Evolutionary conservation across 2,329 filamentous ascomycete species (phyloP), one percentile per base, ranked within the genome.

Genomic region (Calonectria henricotiae): DNA sequence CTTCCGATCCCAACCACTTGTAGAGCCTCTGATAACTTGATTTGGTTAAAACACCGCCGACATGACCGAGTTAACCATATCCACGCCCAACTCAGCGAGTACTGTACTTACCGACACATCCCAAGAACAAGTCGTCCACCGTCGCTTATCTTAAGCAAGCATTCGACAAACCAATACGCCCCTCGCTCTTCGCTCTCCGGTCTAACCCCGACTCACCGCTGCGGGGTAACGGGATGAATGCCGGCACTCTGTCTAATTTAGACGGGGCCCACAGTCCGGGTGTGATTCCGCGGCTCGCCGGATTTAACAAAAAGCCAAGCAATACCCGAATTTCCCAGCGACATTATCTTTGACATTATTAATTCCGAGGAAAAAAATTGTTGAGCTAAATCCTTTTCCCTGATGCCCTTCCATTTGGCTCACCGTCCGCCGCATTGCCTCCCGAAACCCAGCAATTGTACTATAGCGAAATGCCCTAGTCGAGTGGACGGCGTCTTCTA

Each of bases 151-250:
- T 23, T 4, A n/a, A 20, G 43, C 23, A 23, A 46, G 43, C 51
- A 2, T 55, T 35, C 4, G 5, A 3, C 20, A 7, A 23, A 20
- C 17, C 17, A 23, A 37, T 39, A 15, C 23, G 51, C 51, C 20
- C 37, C 39, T 32, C 23, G 51, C 51, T 15, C 37, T 58, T 32
- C 23, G 51, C 51, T 15, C 37, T 58, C 51, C 35, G 51, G 51
- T 37, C 51, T 55, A 37, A n/a, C 35, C 51, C 51, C 32, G 51
- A 58, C 51, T 58, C 51, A 58, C 51, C 51, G 51, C 51, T 58
- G 51, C 51, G 51, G 51, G 51, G 51, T 58, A 58, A 58, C 51
- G 51, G 51, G 20, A 58, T 58, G 51, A 58, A 58, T 39, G 32
- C 51, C 51, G 51, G 51, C 25, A 23, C 35, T 23, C 20, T 37